Conservation (phyloP, 2,329 filamentous ascomycete genomes). For the Macrophomina phaseolina region DNA sequence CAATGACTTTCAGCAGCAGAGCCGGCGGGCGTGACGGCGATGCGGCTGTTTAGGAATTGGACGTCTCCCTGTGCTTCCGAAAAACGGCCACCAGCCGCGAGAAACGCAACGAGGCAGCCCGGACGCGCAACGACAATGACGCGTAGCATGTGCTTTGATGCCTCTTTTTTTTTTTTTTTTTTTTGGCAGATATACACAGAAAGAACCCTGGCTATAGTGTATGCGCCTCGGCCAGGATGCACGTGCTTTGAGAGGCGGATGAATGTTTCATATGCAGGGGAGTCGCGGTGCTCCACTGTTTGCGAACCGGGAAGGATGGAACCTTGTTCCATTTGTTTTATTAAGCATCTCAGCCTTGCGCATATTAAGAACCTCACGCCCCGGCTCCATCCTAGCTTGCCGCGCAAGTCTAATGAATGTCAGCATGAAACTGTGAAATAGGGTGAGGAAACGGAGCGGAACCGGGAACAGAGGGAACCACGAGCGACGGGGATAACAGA, state of each 20-base stretch:
- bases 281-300: neutral
- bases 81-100: too few species aligned
- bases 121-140: neutral
- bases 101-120: neutral
- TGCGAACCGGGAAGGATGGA: neutral
- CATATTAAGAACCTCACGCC: neutral
- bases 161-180: too few species aligned
- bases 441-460: neutral
- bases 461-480: neutral
- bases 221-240: neutral
- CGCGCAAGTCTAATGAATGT: neutral
- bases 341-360: conserved; percentile 10
- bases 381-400: neutral
- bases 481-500: neutral
- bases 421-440: neutral
- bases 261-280: neutral
- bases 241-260: neutral
- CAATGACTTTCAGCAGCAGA: too few species aligned
- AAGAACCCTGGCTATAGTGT: neutral
- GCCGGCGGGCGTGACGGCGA: too few species aligned
- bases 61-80: too few species aligned
- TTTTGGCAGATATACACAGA: neutral
- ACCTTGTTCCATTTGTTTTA: neutral
- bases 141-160: neutral
- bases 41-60: too few species aligned